phyloP scores from a whole-genome alignment of 306 rosid species.

The Quercus rubra region DNA sequence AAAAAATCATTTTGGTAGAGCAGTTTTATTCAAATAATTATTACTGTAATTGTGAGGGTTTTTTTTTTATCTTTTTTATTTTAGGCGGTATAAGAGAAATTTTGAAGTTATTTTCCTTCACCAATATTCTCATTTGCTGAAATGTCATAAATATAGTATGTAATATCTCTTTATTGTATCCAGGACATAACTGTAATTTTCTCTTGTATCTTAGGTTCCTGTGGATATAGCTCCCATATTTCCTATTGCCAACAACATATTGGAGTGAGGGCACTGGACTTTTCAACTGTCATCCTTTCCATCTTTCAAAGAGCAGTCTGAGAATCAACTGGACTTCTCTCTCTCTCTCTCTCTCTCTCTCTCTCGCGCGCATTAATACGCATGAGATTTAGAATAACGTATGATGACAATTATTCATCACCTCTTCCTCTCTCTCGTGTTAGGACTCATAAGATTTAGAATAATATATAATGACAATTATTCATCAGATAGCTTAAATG shows the following conservation, averaged over 20 bases:
- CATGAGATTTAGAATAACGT: background rate
- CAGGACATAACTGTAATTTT: background rate
- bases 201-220: slow-evolving; percentile 55
- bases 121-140: background rate
- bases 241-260: slow-evolving; percentile 60
- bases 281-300: slow-evolving; percentile 4
- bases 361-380: background rate
- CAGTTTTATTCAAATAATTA: background rate
- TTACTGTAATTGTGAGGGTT: background rate
- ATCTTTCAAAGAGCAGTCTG: background rate
- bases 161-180: background rate
- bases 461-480: background rate
- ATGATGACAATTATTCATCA: background rate
- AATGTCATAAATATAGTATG: background rate
- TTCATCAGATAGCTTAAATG: background rate
- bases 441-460: background rate
- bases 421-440: background rate
- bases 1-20: background rate
- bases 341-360: too few species aligned
- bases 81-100: background rate
- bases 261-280: slow-evolving; percentile 25
- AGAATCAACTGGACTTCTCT: background rate
- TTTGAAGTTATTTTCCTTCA: background rate
- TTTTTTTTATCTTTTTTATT: background rate
- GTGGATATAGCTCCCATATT: slow-evolving; percentile 80